phyloP scores from a whole-genome alignment of 2,329 filamentous ascomycete species.

The Acrodontium crateriforme region DNA sequence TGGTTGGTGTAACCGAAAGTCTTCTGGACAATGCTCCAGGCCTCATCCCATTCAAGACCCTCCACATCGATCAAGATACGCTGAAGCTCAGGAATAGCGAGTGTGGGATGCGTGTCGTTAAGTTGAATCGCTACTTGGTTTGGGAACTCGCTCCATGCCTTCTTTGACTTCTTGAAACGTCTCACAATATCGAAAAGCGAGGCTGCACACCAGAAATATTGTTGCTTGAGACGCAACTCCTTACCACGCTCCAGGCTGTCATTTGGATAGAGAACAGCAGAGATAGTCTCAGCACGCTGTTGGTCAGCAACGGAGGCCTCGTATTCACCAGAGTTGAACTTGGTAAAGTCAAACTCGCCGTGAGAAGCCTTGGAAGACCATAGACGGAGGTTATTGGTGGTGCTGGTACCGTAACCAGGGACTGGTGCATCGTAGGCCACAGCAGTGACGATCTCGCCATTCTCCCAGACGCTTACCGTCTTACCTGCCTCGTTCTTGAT shows the following conservation, averaged over 20 bases:
- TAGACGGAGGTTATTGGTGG: constrained; percentile 90
- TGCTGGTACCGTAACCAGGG: constrained; percentile 76
- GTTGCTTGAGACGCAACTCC: constrained; percentile 93
- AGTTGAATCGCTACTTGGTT: constrained; percentile 95
- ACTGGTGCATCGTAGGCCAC: constrained; percentile 82
- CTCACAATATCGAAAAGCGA: constrained; percentile 93
- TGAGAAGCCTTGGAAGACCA: constrained; percentile 97
- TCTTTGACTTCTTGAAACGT: constrained; percentile 93
- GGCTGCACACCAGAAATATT: constrained; percentile 99
- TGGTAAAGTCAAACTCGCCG: constrained; percentile 98
- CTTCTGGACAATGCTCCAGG: constrained; percentile 57
- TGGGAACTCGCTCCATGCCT: constrained; percentile 80
- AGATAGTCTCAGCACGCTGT: constrained; percentile 97
- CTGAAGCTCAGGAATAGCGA: constrained; percentile 91
- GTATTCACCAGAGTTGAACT: constrained; percentile 97
- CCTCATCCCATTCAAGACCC: constrained; percentile 82
- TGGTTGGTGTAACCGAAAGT: constrained; percentile 96
- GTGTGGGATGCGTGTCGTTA: constrained; percentile 92
- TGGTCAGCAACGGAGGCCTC: constrained; percentile 97
- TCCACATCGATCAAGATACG: constrained; percentile 83
- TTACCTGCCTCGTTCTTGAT: constrained; percentile 59
- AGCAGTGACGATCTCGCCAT: constrained; percentile 81
- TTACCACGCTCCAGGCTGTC: constrained; percentile 95
- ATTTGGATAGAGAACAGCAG: constrained; percentile 91
- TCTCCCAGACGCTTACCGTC: constrained; percentile 66